Evolutionary conservation across 129 eudicot genomes (phyloP).

Genomic region (Flaveria linearis): DNA sequence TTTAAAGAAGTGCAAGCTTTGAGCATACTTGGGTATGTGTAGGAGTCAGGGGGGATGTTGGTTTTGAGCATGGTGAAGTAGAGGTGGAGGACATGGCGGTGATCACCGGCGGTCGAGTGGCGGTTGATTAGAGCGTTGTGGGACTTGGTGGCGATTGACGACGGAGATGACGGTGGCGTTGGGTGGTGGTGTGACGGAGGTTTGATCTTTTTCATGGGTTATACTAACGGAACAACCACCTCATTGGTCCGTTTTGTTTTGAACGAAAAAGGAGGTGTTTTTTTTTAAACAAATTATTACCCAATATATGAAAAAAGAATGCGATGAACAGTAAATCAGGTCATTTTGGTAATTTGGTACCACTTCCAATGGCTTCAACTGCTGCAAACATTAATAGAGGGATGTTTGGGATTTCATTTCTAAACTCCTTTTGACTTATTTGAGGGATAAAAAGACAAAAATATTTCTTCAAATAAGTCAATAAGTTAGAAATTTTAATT

Average conservation of each 20-base stretch:
- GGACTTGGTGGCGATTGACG: slow-evolving; percentile 45
- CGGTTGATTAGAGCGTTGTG: slow-evolving; percentile 65
- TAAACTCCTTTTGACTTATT: too few relatives aligned
- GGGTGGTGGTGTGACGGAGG: slow-evolving; percentile 29
- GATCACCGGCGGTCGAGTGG: slow-evolving; percentile 56
- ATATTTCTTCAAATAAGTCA: too few relatives aligned
- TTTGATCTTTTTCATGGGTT: slow-evolving; percentile 46
- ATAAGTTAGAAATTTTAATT: too few relatives aligned
- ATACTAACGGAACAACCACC: neutral
- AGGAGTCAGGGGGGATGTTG: slow-evolving; percentile 61
- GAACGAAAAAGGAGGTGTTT: too few relatives aligned
- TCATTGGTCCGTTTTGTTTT: neutral
- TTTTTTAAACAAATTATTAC: too few relatives aligned
- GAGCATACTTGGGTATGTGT: slow-evolving; percentile 81
- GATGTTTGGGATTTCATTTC: too few relatives aligned
- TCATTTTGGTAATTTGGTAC: too few relatives aligned
- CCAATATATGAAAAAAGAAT: too few relatives aligned
- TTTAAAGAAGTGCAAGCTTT: slow-evolving; percentile 75
- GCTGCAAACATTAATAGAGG: too few relatives aligned
- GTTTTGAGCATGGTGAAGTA: slow-evolving; percentile 67
- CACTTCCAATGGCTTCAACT: too few relatives aligned
- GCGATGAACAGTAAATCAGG: too few relatives aligned
- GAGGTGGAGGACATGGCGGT: slow-evolving; percentile 55
- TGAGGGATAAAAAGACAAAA: too few relatives aligned
- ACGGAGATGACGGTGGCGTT: slow-evolving; percentile 35